These are phyloP conservation scores for Phytopythium cucurbitacearum DNA, from an alignment of 352 stramenopile species.

Conservation along the genomic window DNA sequence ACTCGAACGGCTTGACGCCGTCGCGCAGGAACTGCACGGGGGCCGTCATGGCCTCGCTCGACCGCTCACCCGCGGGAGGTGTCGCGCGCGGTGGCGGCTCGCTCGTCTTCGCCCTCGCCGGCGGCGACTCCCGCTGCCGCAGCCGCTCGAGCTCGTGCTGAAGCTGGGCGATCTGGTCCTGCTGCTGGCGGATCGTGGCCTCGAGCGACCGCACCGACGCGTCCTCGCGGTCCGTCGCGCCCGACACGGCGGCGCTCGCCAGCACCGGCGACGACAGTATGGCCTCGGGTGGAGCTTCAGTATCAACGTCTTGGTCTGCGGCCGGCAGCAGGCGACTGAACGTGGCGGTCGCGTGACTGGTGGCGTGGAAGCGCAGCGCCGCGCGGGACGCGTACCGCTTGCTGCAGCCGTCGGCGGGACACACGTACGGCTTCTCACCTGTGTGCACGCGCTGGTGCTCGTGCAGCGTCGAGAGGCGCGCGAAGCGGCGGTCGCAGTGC, in stretches of 20 bases:
- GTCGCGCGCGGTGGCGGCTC: conserved; percentile 1
- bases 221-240: neutral
- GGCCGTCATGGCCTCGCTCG: conserved; percentile 22
- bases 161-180: conserved; percentile 39
- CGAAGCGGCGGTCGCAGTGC: conserved; percentile 47
- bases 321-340: neutral
- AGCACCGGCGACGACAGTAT: too few species aligned
- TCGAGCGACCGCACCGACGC: conserved; percentile 11
- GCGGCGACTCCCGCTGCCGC: conserved; percentile 7
- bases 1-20: conserved; percentile 63
- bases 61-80: conserved; percentile 1
- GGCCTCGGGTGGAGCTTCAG: too few species aligned
- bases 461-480: conserved; percentile 47
- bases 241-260: too few species aligned
- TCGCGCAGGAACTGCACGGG: conserved; percentile 53
- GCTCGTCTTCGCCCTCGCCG: conserved; percentile 7
- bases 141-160: conserved; percentile 32
- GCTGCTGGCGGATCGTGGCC: conserved; percentile 35
- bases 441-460: conserved; percentile 70
- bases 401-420: conserved; percentile 37
- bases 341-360: conserved; percentile 19
- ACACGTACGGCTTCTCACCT: conserved; percentile 68
- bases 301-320: too few species aligned
- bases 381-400: conserved; percentile 67
- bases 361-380: conserved; percentile 54